phyloP scores from a whole-genome alignment of 768 basidiomycete genomes.

The Boletus patriciae region DNA sequence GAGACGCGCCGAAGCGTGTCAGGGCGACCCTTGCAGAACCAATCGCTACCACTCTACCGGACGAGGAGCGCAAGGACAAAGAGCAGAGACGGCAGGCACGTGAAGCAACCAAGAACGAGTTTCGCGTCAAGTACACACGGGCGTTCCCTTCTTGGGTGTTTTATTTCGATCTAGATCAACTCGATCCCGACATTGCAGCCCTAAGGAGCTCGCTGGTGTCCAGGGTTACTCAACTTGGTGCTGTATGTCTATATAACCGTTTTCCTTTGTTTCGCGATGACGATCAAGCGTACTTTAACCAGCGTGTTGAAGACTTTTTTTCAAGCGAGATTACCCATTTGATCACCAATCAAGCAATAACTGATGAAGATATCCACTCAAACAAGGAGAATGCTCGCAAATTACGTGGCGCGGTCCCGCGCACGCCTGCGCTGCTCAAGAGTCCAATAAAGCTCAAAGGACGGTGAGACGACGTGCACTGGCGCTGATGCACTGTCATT shows the following conservation, averaged over 20 bases:
- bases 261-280: background rate
- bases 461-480: slow-evolving; percentile 43
- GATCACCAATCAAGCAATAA: slow-evolving; percentile 60
- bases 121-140: slow-evolving; percentile 77
- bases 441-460: slow-evolving; percentile 67
- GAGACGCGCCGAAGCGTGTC: slow-evolving; percentile 46
- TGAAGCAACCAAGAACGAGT: slow-evolving; percentile 63
- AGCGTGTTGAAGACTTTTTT: slow-evolving; percentile 90
- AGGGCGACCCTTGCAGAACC: slow-evolving; percentile 35
- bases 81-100: slow-evolving; percentile 52
- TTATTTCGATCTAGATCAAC: slow-evolving; percentile 72
- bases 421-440: slow-evolving; percentile 39
- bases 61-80: slow-evolving; percentile 44
- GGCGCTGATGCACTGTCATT: background rate
- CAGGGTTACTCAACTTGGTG: slow-evolving; percentile 67
- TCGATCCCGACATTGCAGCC: slow-evolving; percentile 37
- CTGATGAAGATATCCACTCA: slow-evolving; percentile 35
- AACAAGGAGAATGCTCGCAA: slow-evolving; percentile 71
- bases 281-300: slow-evolving; percentile 8
- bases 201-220: slow-evolving; percentile 46
- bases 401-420: slow-evolving; percentile 25
- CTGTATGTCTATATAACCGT: slow-evolving; percentile 52
- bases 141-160: slow-evolving; percentile 86
- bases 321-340: slow-evolving; percentile 85
- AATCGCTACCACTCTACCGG: slow-evolving; percentile 23